These are phyloP conservation scores for Leccinellum rugosiceps DNA, from an alignment of 768 basidiomycete genomes.

Conservation along the genomic window DNA sequence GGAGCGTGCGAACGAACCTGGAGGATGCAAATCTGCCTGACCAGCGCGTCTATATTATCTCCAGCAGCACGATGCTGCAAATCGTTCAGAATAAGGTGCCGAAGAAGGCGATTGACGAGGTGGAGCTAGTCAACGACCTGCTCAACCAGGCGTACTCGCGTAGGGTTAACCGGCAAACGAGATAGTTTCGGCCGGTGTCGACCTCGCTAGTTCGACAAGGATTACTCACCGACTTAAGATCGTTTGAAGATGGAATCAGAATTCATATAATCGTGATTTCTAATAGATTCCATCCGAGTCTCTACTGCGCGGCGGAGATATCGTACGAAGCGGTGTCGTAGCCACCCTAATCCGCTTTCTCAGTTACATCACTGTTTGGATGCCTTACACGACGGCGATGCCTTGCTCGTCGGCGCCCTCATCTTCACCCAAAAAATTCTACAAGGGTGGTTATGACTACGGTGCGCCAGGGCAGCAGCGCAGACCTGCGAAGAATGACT, in stretches of 20 bases:
- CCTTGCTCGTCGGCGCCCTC: not conserved
- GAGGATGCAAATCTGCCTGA: constrained; percentile 17
- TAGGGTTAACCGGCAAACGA: not conserved
- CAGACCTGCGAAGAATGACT: not conserved
- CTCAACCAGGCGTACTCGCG: constrained; percentile 4
- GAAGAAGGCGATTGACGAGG: constrained; percentile 15
- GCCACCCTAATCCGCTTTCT: not conserved
- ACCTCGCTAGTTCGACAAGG: too few relatives aligned
- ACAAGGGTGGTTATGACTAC: constrained; percentile 1
- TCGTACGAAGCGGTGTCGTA: too few relatives aligned
- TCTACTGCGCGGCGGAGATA: not conserved
- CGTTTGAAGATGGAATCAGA: too few relatives aligned
- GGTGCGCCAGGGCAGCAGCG: not conserved
- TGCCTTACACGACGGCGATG: constrained; percentile 2
- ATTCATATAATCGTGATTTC: constrained; percentile 6
- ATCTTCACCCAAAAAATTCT: not conserved
- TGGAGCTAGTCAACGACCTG: constrained; percentile 11
- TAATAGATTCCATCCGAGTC: not conserved
- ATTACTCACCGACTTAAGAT: too few relatives aligned
- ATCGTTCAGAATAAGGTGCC: constrained; percentile 10
- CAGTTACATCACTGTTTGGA: not conserved
- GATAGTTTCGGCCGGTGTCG: not conserved
- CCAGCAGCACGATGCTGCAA: constrained; percentile 13
- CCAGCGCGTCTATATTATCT: constrained; percentile 28
- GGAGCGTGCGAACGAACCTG: constrained; percentile 17